These are phyloP conservation scores for Penicillium silybi DNA, from an alignment of 495 filamentous ascomycete species.

Conservation along the genomic window DNA sequence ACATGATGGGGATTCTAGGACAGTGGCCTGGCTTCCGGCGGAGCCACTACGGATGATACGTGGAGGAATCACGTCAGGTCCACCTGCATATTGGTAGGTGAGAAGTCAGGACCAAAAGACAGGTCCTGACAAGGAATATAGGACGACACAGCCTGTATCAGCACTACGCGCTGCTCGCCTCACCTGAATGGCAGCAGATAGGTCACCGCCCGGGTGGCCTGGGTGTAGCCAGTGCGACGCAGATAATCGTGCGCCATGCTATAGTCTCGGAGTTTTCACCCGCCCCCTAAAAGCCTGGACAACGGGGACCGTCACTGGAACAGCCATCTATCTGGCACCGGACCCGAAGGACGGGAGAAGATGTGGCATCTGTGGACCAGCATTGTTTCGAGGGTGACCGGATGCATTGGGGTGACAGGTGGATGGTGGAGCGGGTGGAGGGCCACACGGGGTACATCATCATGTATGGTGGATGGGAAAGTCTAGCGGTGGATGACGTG, in stretches of 20 bases:
- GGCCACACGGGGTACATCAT: slow-evolving; percentile 18
- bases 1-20: slow-evolving; percentile 17
- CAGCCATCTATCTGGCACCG: slow-evolving; percentile 18
- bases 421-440: slow-evolving; percentile 24
- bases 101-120: not conserved
- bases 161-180: slow-evolving; percentile 20
- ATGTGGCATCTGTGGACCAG: slow-evolving; percentile 25
- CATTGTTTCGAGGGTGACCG: slow-evolving; percentile 17
- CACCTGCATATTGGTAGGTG: slow-evolving; percentile 23
- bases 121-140: not conserved
- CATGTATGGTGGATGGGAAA: slow-evolving; percentile 20
- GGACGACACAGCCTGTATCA: slow-evolving; percentile 17
- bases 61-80: slow-evolving; percentile 15
- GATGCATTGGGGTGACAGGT: slow-evolving; percentile 24
- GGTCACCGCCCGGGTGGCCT: slow-evolving; percentile 3
- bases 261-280: slow-evolving; percentile 19
- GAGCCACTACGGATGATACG: slow-evolving; percentile 21
- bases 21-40: slow-evolving; percentile 15
- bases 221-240: slow-evolving; percentile 5
- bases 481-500: slow-evolving; percentile 20
- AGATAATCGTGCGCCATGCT: slow-evolving; percentile 20
- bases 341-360: slow-evolving; percentile 16
- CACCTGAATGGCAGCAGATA: slow-evolving; percentile 18
- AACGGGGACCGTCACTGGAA: slow-evolving; percentile 16
- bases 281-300: slow-evolving; percentile 9